Evolutionary conservation across 306 rosid genomes (phyloP).

Genomic region (Glycyrrhiza uralensis): DNA sequence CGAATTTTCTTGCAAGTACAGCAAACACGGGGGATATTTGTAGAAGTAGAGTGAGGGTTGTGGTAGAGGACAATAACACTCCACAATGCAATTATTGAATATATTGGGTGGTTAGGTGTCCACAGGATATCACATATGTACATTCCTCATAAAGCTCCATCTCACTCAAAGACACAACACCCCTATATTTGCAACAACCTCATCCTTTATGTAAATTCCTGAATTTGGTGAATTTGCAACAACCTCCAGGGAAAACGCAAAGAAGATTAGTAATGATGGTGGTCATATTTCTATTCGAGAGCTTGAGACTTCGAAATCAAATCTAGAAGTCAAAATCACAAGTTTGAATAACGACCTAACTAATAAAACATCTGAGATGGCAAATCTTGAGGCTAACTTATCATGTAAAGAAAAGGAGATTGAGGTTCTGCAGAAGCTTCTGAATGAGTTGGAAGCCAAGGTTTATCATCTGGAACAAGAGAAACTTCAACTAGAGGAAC

Average conservation of each 20-base stretch:
- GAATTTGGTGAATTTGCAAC: too few species aligned
- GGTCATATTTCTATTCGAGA: slow-evolving; percentile 26
- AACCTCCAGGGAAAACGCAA: slow-evolving; percentile 26
- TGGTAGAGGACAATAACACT: too few species aligned
- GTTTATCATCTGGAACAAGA: slow-evolving; percentile 43
- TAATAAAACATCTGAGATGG: slow-evolving; percentile 31
- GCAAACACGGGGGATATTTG: too few species aligned
- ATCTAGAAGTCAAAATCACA: slow-evolving; percentile 35
- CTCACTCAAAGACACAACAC: too few species aligned
- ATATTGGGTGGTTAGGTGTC: too few species aligned
- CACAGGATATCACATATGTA: too few species aligned
- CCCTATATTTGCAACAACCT: too few species aligned
- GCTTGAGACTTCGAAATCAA: slow-evolving; percentile 34
- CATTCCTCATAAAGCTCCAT: too few species aligned
- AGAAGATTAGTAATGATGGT: slow-evolving; percentile 29
- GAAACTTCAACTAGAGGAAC: slow-evolving; percentile 37
- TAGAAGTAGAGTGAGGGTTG: too few species aligned
- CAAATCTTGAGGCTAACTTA: slow-evolving; percentile 38
- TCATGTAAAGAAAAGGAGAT: slow-evolving; percentile 41
- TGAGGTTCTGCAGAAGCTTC: slow-evolving; percentile 30
- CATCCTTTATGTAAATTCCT: too few species aligned
- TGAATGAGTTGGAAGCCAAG: slow-evolving; percentile 38
- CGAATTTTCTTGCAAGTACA: too few species aligned
- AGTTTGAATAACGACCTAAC: slow-evolving; percentile 32
- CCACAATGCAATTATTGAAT: too few species aligned